Conservation (phyloP, 371 early-diverging fungal species). For the Mucor piriformis region DNA sequence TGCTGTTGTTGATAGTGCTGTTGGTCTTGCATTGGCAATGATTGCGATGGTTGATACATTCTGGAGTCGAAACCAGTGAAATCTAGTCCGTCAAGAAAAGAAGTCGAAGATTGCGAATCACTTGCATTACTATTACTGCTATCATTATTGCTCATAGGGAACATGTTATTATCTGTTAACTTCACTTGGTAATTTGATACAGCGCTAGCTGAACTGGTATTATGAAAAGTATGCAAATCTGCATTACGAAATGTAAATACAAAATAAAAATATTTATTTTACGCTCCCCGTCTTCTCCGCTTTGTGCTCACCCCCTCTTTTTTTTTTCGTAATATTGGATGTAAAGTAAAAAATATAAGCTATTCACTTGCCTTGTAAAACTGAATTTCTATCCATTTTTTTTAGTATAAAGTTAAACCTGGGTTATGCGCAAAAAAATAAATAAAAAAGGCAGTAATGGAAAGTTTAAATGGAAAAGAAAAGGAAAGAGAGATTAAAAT, state of each 20-base stretch:
- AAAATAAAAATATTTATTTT: neutral
- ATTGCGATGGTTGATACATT: neutral
- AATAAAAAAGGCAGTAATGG: neutral
- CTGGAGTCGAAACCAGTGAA: constrained; percentile 5
- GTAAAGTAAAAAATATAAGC: neutral
- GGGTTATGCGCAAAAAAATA: no score
- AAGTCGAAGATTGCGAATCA: constrained; percentile 8
- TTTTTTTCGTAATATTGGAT: constrained; percentile 6
- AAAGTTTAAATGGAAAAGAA: neutral
- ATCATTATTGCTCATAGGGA: neutral
- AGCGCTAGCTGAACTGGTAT: constrained; percentile 4
- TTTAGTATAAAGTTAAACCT: constrained; percentile 1
- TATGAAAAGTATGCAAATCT: constrained; percentile 28
- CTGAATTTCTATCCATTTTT: constrained; percentile 26
- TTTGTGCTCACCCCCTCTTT: neutral
- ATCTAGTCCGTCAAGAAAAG: constrained; percentile 16
- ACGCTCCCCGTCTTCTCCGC: constrained; percentile 1
- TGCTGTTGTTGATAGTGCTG: neutral
- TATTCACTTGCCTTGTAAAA: constrained; percentile 24
- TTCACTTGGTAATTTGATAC: neutral
- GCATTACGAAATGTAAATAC: constrained; percentile 2
- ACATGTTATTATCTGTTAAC: constrained; percentile 12
- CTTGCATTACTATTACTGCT: neutral
- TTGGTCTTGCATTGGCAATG: neutral
- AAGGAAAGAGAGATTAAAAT: neutral